Evolutionary conservation across 2,329 filamentous ascomycete species (phyloP), one percentile per base, ranked within the genome.

Genomic region (Diaporthe citriasiana): DNA sequence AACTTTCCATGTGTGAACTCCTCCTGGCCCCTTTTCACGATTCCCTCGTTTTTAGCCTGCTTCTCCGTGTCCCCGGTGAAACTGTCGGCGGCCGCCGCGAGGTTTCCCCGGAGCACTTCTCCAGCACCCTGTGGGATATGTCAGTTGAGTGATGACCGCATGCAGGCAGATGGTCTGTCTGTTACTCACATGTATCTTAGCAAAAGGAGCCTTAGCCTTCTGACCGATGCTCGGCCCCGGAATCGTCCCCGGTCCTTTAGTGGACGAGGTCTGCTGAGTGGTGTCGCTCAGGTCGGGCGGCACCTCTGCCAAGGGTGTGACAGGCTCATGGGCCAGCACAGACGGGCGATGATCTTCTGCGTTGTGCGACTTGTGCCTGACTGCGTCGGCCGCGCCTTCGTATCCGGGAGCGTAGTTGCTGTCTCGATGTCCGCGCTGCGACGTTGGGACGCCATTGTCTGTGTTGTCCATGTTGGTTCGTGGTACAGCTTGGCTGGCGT

Each of bases 361-460:
- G 42, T 71, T 60, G n/a, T 71, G 33, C 2, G 56, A 71, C 25
- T 15, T 71, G 12, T 40, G 40, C 33, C 10, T 51, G 7, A 71
- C 70, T 10, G 70, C 70, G 25, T 53, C 9, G 35, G 70, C 70
- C 7, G 70, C 70, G 9, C 13, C 56, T 27, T 71, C 70, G 57
- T 71, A 71, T 12, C 70, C 70, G 17, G 70, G 56, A 4, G 70
- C 70, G 40, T 71, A 71, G 35, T 71, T 71, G 27, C 56, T 71
- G 70, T 71, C 55, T 6, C 70, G 35, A 45, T 71, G 70, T 53
- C 38, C 25, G 47, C 70, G 70, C 40, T 53, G 19, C 27, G 56
- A 42, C 12, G 56, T 53, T 22, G 56, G 63, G 25, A 42, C 30
- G 13, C 35, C 56, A 9, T 47, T 17, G 35, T 9, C 19, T n/a